These are phyloP conservation scores for Sordariomycetes sp. DNA, from an alignment of 2,329 filamentous ascomycete species.

Conservation along the genomic window DNA sequence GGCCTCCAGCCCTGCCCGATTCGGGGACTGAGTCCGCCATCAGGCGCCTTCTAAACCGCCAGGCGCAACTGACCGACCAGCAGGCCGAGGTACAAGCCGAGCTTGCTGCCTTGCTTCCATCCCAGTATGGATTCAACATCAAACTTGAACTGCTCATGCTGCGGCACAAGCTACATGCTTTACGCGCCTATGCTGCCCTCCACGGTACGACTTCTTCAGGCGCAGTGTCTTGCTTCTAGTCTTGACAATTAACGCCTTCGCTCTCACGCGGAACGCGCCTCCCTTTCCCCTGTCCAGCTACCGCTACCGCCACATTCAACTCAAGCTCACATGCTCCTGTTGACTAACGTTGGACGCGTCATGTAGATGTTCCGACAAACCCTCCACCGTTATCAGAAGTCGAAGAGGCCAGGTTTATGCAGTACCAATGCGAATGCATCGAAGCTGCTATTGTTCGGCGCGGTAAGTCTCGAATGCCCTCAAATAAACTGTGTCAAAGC, in stretches of 20 bases:
- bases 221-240: neutral
- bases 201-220: slow-evolving; percentile 26
- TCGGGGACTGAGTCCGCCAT: slow-evolving; percentile 13
- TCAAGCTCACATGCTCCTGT: slow-evolving; percentile 6
- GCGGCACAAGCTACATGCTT: slow-evolving; percentile 36
- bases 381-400: slow-evolving; percentile 35
- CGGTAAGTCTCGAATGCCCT: slow-evolving; percentile 20
- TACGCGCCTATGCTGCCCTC: slow-evolving; percentile 32
- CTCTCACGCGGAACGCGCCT: slow-evolving; percentile 1
- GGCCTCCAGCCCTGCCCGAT: slow-evolving; percentile 21
- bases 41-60: slow-evolving; percentile 26
- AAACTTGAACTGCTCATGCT: slow-evolving; percentile 39
- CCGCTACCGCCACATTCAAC: neutral
- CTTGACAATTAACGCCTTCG: neutral
- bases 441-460: slow-evolving; percentile 35
- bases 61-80: slow-evolving; percentile 20
- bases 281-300: slow-evolving; percentile 4
- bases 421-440: slow-evolving; percentile 46
- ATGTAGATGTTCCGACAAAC: slow-evolving; percentile 22
- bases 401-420: slow-evolving; percentile 42
- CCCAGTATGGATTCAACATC: slow-evolving; percentile 31
- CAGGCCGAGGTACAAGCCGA: slow-evolving; percentile 39
- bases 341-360: slow-evolving; percentile 3
- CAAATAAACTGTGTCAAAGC: neutral
- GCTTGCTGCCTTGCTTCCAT: slow-evolving; percentile 31